Conservation (phyloP, 1,139 yeast species). For the Wickerhamiella pararugosa region DNA sequence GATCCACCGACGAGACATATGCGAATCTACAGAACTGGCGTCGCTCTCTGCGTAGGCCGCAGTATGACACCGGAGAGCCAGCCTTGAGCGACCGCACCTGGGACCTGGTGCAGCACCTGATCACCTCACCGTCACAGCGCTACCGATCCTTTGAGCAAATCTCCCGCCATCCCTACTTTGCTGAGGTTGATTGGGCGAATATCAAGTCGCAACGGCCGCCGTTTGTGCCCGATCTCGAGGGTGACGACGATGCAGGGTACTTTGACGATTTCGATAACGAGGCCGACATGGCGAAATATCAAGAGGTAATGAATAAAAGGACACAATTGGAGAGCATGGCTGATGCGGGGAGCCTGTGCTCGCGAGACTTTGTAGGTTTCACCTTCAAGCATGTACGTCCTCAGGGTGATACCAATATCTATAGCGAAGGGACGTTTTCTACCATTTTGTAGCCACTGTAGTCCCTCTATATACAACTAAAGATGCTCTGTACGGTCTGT, state of each 20-base stretch:
- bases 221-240: conserved; percentile 89
- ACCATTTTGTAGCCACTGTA: conserved; percentile 15
- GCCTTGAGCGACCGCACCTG: conserved; percentile 96
- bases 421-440: conserved; percentile 15
- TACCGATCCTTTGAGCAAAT: conserved; percentile 69
- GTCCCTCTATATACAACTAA: no score
- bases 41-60: conserved; percentile 76
- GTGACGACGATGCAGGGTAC: conserved; percentile 96
- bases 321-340: conserved; percentile 72
- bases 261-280: conserved; percentile 96
- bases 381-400: conserved; percentile 64
- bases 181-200: conserved; percentile 64
- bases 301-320: conserved; percentile 86
- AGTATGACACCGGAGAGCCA: conserved; percentile 76
- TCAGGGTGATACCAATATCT: conserved; percentile 8
- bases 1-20: conserved; percentile 87
- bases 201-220: conserved; percentile 66
- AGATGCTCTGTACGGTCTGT: no score
- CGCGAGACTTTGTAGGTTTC: conserved; percentile 79
- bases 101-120: conserved; percentile 61
- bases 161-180: conserved; percentile 63
- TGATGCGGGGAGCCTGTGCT: conserved; percentile 45
- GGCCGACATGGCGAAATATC: conserved; percentile 93
- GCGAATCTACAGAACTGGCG: conserved; percentile 89
- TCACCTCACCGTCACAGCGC: conserved; percentile 67